Evolutionary conservation across 768 basidiomycete genomes (phyloP), one percentile per base, ranked within the genome.

Genomic region (Fibroporia radiculosa): DNA sequence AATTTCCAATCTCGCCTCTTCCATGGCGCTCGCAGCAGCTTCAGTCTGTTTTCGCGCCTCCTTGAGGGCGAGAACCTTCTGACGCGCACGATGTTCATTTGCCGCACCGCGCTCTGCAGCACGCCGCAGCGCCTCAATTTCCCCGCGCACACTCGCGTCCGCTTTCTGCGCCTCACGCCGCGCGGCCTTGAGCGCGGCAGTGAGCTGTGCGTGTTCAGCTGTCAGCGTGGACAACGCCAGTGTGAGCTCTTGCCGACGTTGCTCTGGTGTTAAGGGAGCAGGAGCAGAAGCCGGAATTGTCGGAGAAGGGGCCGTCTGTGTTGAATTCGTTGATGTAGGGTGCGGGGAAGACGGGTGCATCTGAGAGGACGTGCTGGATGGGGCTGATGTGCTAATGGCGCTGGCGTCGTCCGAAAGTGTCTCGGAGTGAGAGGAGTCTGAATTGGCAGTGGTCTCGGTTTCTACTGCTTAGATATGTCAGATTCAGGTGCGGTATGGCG

Each of bases 31-130:
- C 7, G 77, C 70, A 0, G 68, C 72, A 5, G 77, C 61, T 3
- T 58, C 39, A 1, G 86, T 80, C 43, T 88, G 80, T 56, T 87
- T 91, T 11, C 84, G 81, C 2, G 90, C 85, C 57, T 95, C 91
- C 59, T 93, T 91, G 29, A 95, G 66, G 1, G 93, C 88, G 10
- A 92, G 72, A 8, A 84, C 78, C 54, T 91, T 93, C 60, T 95
- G 92, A 34, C 80, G 79, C 8, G 83, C 80, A n/a, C 91, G 77
- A 19, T 78, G 70, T 59, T 97, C 93, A 2, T 77, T 73, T 1
- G 78, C 72, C 0, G 75, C 66, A 44, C 84, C 77, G 54, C 90
- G 91, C 54, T 95, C 92, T 3, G 83, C 82, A 1, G 88, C 77
- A 3, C 88, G 78, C 60, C 86, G 89, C 42, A 93, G 72, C 0